Conservation (phyloP, 148 eudicot species). For the Diospyros lotus region DNA sequence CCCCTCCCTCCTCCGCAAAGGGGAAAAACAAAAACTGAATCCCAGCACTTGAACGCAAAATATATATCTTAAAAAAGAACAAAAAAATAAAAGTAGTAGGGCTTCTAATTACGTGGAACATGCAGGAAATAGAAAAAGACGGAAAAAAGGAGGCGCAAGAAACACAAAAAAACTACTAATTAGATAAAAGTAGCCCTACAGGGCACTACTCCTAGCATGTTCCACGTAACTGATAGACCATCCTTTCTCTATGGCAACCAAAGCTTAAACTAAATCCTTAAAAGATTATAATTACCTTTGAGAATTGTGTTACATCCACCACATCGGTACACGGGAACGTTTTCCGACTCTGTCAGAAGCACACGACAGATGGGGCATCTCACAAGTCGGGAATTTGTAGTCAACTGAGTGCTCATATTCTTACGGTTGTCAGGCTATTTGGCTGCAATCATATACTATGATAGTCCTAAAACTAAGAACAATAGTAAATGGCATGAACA, state of each 20-base stretch:
- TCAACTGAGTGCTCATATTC: slow-evolving; percentile 37
- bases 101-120: no score
- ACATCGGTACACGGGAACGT: slow-evolving; percentile 60
- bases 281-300: slow-evolving; percentile 42
- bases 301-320: slow-evolving; percentile 75
- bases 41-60: no score
- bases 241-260: neutral
- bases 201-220: neutral
- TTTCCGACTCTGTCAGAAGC: slow-evolving; percentile 58
- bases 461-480: slow-evolving; percentile 4
- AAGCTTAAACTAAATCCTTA: neutral
- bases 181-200: neutral
- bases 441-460: slow-evolving; percentile 12
- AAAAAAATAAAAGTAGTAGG: no score
- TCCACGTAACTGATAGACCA: neutral
- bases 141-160: neutral
- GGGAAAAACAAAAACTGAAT: no score
- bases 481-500: neutral
- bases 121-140: neutral
- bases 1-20: no score
- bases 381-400: slow-evolving; percentile 46
- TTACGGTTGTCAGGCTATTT: slow-evolving; percentile 17
- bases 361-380: slow-evolving; percentile 66
- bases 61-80: no score
- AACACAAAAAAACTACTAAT: neutral